Percentiles rank a stretch among this genome's conserved stretches.
Evolutionary conservation across 2,329 filamentous ascomycete species (phyloP).

Genomic region (Epichloe brachyelytri): DNA sequence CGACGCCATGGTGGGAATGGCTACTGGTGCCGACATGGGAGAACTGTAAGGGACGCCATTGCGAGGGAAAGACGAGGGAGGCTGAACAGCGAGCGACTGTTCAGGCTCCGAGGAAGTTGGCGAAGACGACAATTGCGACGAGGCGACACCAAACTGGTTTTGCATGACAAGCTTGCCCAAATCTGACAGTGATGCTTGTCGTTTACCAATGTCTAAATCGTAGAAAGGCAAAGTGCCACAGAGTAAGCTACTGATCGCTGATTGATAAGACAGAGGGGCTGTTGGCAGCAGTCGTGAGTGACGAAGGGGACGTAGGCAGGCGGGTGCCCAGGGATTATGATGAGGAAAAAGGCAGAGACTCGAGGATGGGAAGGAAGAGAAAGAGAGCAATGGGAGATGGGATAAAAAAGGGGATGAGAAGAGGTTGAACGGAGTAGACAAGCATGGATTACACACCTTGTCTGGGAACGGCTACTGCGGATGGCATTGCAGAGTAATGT

Average conservation of each 20-base stretch:
- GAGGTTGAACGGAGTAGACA: background rate
- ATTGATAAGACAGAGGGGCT: slow-evolving; percentile 3
- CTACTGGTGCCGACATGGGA: slow-evolving; percentile 11
- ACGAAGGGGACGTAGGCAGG: background rate
- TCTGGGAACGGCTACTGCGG: slow-evolving; percentile 10
- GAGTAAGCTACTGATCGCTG: slow-evolving; percentile 7
- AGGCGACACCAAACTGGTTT: slow-evolving; percentile 24
- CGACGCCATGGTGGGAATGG: slow-evolving; percentile 25
- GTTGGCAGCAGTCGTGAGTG: slow-evolving; percentile 1
- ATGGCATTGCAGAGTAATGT: slow-evolving; percentile 11
- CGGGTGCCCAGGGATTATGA: background rate
- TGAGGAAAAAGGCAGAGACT: background rate
- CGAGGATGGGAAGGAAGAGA: background rate
- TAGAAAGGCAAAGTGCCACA: slow-evolving; percentile 5
- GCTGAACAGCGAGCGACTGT: slow-evolving; percentile 20
- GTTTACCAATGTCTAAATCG: slow-evolving; percentile 17
- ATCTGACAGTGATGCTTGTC: slow-evolving; percentile 27
- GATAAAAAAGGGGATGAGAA: slow-evolving; percentile 1
- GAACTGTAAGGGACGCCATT: slow-evolving; percentile 16
- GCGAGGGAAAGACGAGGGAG: slow-evolving; percentile 18
- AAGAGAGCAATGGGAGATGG: background rate
- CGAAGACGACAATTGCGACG: slow-evolving; percentile 16
- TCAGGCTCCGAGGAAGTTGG: slow-evolving; percentile 18
- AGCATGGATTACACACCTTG: slow-evolving; percentile 11
- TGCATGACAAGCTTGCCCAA: slow-evolving; percentile 34